Base-by-base conservation (phyloP, 164 flowering plant species). In the Echeveria elegans region DNA sequence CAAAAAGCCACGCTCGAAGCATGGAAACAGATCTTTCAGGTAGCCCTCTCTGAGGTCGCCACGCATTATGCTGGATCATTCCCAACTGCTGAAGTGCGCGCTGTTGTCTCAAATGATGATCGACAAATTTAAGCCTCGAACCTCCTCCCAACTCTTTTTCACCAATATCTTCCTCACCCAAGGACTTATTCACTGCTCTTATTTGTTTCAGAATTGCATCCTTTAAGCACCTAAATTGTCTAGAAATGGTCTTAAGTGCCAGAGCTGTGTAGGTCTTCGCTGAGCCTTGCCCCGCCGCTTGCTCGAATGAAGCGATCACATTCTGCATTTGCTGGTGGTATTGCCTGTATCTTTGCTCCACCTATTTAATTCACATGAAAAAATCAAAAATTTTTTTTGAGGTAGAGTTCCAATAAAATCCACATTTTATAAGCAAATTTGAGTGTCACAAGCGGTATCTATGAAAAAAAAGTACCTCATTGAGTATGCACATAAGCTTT, bases 1-100 rank as follows among this genome's bases (percentile, higher is more conserved):
- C 99, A 59, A 94, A 94, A 68, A 94, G 95, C 99, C 99, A 94
- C 52, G 99, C 97, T 1, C 99, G 96, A 62, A 94, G 97, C 68
- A 91, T 90, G 0, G 99, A 94, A 43, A 94, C 99, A 6, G 99
- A 82, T 74, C 93, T 70, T 69, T 94, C 99, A 4, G 99, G 99
- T 71, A 94, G 75, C 19, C 99, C 99, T 72, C 97, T 74, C 77
- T 94, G 99, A 48, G 99, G 99, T 78, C 99, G 83, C 99, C 99
- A 94, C 71, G 96, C 96, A 74, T 91, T 89, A 71, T 87, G 93
- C 75, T 89, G 99, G 74, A 91, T 86, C 96, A 94, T 86, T 56
- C 97, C 96, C 72, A 94, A 75, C 68, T 91, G 97, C 65, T 94
- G 99, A 38, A 94, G 83, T 6, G 96, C 93, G 24, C 96, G 74